Evolutionary conservation across 495 filamentous ascomycete genomes (phyloP), one percentile per base, ranked within the genome.

Genomic region (Tuber borchii): DNA sequence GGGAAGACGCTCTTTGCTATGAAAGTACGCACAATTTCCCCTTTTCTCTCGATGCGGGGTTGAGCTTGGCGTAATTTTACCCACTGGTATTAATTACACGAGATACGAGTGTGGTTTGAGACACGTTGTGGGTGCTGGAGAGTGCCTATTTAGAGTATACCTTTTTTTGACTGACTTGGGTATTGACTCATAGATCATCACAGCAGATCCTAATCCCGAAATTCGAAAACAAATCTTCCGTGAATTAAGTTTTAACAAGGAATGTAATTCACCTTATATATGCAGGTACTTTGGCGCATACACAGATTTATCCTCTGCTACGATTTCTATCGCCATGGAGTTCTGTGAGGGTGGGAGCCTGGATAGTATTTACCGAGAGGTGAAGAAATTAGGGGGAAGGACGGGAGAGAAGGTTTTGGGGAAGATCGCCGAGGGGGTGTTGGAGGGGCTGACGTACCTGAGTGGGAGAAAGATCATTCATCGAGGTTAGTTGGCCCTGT

Each of bases 351-450:
- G 95, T 71, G 96, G 95, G 44, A 95, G 92, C 72, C 88, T 99
- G 45, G 93, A 99, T 84, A 93, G 91, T 81, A 93, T 99, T 80
- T 99, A 98, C 87, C 93, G 93, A 77, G 95, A 98, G 85, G 93
- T 99, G 72, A 97, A 97, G 86, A 92, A 93, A 80, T 89, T 97
- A 9, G 94, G 94, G 56, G 96, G 95, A 3, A 91, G 95, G 26
- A 97, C 95, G 0, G 95, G 95, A 75, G 95, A 99, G 85, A 98
- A 97, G 82, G 95, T 99, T 12, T 86, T 99, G n/a, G 95, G 96
- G 70, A 99, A 98, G 86, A 91, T 98, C 69, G 94, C 95, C 65
- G 95, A 97, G 84, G 96, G 94, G 48, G 94, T 99, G 16, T 87
- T 99, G 72, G 93, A 94, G 80, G 95, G 95, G 37, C 85, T 99